Percentiles rank a stretch among this genome's conserved stretches.
Evolutionary conservation across 2,329 filamentous ascomycete species (phyloP).

Genomic region (Aspergillus amoenus): DNA sequence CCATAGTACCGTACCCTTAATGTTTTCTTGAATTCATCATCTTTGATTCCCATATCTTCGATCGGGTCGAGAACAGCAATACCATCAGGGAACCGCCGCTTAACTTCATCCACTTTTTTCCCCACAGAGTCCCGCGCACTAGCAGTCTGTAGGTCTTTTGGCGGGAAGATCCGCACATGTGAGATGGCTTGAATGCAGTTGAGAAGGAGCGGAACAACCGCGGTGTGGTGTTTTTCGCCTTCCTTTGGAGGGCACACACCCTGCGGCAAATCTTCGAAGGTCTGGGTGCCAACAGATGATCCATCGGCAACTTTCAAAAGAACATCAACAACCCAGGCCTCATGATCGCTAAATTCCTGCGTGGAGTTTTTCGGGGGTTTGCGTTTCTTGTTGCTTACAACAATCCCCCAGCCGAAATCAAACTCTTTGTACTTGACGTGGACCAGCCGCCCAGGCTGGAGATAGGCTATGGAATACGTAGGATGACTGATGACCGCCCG

Average conservation of each 20-base stretch:
- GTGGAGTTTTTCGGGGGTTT: slow-evolving; percentile 64
- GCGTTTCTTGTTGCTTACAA: slow-evolving; percentile 71
- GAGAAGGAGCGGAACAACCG: slow-evolving; percentile 82
- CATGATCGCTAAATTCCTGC: slow-evolving; percentile 69
- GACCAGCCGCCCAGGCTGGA: slow-evolving; percentile 84
- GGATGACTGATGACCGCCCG: slow-evolving; percentile 88
- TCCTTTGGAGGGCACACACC: slow-evolving; percentile 60
- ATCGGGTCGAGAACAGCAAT: slow-evolving; percentile 86
- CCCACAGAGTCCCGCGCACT: slow-evolving; percentile 69
- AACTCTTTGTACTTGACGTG: slow-evolving; percentile 75
- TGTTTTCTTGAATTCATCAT: slow-evolving; percentile 90
- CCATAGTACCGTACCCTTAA: slow-evolving; percentile 55
- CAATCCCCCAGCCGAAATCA: slow-evolving; percentile 93
- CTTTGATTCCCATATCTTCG: slow-evolving; percentile 92
- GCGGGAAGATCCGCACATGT: slow-evolving; percentile 79
- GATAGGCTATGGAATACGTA: slow-evolving; percentile 76
- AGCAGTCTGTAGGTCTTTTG: slow-evolving; percentile 68
- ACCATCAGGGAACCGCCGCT: slow-evolving; percentile 87
- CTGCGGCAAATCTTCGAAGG: slow-evolving; percentile 63
- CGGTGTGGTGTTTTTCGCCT: slow-evolving; percentile 68
- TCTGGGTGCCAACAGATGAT: slow-evolving; percentile 54
- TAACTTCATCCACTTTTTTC: slow-evolving; percentile 72
- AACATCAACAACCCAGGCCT: slow-evolving; percentile 81
- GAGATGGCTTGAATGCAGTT: slow-evolving; percentile 82
- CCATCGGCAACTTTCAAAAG: slow-evolving; percentile 64